A percentile compares a stretch with the other conserved stretches of the same genome.
These are phyloP conservation scores for Crepidotus variabilis DNA, from an alignment of 768 basidiomycete genomes.

Conservation along the genomic window DNA sequence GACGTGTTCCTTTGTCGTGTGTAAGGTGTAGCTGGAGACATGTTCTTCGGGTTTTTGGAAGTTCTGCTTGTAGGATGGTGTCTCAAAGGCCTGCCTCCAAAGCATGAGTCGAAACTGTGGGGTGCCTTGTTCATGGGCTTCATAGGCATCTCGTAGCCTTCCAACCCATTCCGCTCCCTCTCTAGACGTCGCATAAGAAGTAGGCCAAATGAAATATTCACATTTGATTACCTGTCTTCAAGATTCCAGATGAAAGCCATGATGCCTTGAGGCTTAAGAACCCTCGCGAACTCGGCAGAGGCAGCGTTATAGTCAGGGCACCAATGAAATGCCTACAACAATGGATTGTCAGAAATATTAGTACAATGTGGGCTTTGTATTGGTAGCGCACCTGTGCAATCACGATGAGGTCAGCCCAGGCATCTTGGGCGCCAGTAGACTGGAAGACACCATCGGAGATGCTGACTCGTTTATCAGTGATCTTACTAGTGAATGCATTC, in stretches of 20 bases:
- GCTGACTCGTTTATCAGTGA: constrained; percentile 49
- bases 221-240: constrained; percentile 60
- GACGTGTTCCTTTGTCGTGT: constrained; percentile 49
- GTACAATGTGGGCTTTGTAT: not conserved
- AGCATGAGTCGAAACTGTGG: constrained; percentile 79
- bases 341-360: constrained; percentile 7
- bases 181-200: constrained; percentile 25
- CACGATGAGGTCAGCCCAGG: constrained; percentile 75
- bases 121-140: constrained; percentile 63
- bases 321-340: constrained; percentile 86
- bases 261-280: constrained; percentile 72
- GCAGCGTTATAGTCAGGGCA: constrained; percentile 76
- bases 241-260: constrained; percentile 88
- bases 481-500: constrained; percentile 54
- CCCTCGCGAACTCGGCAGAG: constrained; percentile 69
- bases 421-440: constrained; percentile 50
- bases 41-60: constrained; percentile 63
- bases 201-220: not conserved
- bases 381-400: constrained; percentile 59
- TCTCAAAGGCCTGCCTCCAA: constrained; percentile 72
- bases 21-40: constrained; percentile 48
- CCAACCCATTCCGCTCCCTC: constrained; percentile 70
- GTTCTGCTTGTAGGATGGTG: constrained; percentile 48
- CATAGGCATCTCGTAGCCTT: constrained; percentile 64
- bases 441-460: constrained; percentile 71